These are phyloP conservation scores for Cyclotella choctawhatcheeana DNA, from an alignment of 108 stramenopile species.

Conservation along the genomic window DNA sequence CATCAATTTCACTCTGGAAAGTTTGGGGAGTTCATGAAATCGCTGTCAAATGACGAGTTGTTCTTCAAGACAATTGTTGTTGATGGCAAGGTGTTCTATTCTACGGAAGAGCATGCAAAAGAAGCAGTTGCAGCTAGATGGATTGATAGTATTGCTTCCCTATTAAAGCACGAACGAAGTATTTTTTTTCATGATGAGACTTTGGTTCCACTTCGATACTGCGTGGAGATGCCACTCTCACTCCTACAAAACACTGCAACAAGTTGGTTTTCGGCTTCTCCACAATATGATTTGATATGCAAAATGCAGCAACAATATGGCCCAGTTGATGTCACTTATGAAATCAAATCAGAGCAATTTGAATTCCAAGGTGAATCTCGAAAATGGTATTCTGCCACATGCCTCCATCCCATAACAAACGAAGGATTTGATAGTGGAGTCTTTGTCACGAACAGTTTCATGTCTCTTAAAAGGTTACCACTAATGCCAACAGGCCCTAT, in stretches of 20 bases:
- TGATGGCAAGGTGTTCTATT: slow-evolving; percentile 6
- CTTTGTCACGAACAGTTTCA: slow-evolving; percentile 3
- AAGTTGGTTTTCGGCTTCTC: neutral
- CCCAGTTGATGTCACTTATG: neutral
- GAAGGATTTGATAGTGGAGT: slow-evolving; percentile 32
- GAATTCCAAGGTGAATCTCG: neutral
- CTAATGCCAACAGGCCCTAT: neutral
- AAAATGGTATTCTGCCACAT: slow-evolving; percentile 39
- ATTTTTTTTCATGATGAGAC: neutral
- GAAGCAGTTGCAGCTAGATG: slow-evolving; percentile 47
- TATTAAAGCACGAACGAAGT: too few relatives aligned
- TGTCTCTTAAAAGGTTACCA: neutral
- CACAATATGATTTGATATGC: neutral
- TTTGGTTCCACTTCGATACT: slow-evolving; percentile 3
- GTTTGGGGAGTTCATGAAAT: slow-evolving; percentile 8
- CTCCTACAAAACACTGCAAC: neutral
- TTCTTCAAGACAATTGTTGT: slow-evolving; percentile 6
- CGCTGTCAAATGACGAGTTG: neutral
- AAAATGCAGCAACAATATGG: slow-evolving; percentile 2
- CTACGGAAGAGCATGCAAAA: slow-evolving; percentile 11
- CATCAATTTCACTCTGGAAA: neutral
- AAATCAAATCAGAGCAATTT: slow-evolving; percentile 1
- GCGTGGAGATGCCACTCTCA: slow-evolving; percentile 16
- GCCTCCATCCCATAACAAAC: slow-evolving; percentile 26
- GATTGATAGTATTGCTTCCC: slow-evolving; percentile 36